Evolutionary conservation across 1,284 basidiomycete species (phyloP), one percentile per base, ranked within the genome.

Genomic region (Melampsora americana): DNA sequence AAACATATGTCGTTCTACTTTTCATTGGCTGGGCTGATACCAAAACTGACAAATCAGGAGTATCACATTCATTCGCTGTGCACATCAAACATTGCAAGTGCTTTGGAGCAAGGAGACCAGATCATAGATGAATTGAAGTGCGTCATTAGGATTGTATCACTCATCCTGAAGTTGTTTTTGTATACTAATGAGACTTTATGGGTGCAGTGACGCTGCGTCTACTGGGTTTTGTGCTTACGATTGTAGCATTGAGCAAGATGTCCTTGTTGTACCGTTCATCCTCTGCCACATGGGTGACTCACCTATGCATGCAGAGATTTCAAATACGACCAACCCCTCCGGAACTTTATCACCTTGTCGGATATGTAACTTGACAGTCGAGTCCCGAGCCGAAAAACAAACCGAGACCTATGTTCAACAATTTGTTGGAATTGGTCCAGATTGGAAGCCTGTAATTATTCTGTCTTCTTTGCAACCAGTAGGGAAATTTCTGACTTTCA

Each of bases 51-150:
- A 9, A 68, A 68, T 32, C 56, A 60, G 42, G 14, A 69, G 6
- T 69, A 23, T 42, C 11, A 69, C n/a, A 59, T 53, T 42, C 68
- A 69, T n/a, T n/a, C n/a, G n/a, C n/a, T n/a, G n/a, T n/a, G n/a
- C n/a, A n/a, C n/a, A n/a, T n/a, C n/a, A n/a, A 11, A 56, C n/a
- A 28, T 23, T 69, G 18, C 11, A 23, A 59, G 56, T 14, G 48
- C 50, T 44, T 39, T 69, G 50, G 68, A 69, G 23, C n/a, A 56
- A 11, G 68, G 48, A 1, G 68, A 23, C 9, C 68, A 69, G 5
- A 39, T 69, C 3, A 50, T 61, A 1, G 11, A 18, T 42, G 68
- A 69, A 23, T n/a, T 69, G 5, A 59, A 20, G 50, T 69, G 20
- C 23, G 66, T 67, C 23, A 3, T 53, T 20, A 23, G 50, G 3